A percentile compares a stretch with the other conserved stretches of the same genome.
Conservation (phyloP, 495 filamentous ascomycete species). For the Trichoderma erinaceum region DNA sequence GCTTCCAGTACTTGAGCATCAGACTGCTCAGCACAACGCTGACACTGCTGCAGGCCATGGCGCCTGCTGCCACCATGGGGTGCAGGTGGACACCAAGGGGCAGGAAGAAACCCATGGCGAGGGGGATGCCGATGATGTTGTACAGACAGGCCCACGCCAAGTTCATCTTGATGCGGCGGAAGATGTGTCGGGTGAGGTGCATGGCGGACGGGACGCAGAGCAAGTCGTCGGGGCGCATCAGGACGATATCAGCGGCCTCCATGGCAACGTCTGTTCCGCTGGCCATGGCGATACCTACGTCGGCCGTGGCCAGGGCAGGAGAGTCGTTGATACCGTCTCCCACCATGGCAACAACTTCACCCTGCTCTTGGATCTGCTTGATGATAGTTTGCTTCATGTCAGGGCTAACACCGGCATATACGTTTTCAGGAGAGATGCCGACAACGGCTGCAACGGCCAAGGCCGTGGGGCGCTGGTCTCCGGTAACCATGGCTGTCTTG, state of each 20-base stretch:
- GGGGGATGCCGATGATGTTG: conserved; percentile 86
- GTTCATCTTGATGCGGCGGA: conserved; percentile 89
- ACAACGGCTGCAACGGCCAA: conserved; percentile 74
- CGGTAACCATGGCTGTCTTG: conserved; percentile 85
- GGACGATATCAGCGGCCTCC: conserved; percentile 92
- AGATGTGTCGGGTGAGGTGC: conserved; percentile 76
- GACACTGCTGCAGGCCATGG: conserved; percentile 88
- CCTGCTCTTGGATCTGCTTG: conserved; percentile 60
- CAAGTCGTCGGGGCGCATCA: conserved; percentile 88
- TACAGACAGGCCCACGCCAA: conserved; percentile 87
- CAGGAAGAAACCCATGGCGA: conserved; percentile 93
- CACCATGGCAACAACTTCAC: conserved; percentile 88
- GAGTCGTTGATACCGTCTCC: conserved; percentile 99
- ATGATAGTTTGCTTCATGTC: conserved; percentile 85
- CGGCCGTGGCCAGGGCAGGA: conserved; percentile 84
- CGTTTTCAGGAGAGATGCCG: conserved; percentile 66
- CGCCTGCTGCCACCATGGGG: conserved; percentile 89
- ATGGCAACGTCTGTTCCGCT: conserved; percentile 95
- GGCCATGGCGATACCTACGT: conserved; percentile 87
- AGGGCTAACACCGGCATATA: conserved; percentile 78
- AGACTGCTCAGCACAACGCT: conserved; percentile 83
- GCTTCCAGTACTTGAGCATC: conserved; percentile 78
- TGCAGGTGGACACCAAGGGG: conserved; percentile 83
- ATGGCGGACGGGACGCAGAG: conserved; percentile 86
- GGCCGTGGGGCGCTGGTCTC: conserved; percentile 79